These are phyloP conservation scores for Carex myosuroides DNA, from an alignment of 176 grass and related monocot genomes.

Conservation along the genomic window DNA sequence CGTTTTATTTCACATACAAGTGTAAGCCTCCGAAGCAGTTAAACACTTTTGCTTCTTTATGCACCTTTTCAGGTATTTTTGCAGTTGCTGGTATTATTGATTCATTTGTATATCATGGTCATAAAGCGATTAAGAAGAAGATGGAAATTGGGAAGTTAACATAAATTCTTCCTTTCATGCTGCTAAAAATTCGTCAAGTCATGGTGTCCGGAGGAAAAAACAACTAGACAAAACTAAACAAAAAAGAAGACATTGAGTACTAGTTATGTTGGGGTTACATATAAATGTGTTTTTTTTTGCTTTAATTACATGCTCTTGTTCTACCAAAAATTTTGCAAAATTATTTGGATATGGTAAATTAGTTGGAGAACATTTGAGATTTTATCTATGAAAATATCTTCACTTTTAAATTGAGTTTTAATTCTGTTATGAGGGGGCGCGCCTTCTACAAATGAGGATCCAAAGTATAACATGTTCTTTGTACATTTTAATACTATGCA, in stretches of 20 bases:
- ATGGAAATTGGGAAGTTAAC: slow-evolving; percentile 84
- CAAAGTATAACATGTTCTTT: not conserved
- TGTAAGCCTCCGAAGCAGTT: not conserved
- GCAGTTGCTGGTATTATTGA: slow-evolving; percentile 87
- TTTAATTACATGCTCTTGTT: not conserved
- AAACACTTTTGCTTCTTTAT: not conserved
- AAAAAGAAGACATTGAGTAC: not conserved
- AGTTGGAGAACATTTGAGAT: not conserved
- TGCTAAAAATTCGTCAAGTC: not conserved
- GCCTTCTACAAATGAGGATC: not conserved
- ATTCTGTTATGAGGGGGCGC: not conserved
- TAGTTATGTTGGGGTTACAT: not conserved
- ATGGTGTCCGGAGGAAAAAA: not conserved
- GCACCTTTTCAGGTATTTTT: slow-evolving; percentile 55
- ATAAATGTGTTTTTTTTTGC: not conserved
- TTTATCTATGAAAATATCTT: not conserved
- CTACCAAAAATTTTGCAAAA: not conserved
- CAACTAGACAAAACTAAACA: not conserved
- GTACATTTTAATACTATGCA: not conserved
- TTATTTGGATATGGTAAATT: not conserved
- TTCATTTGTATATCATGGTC: slow-evolving; percentile 91
- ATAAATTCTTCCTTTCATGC: not conserved
- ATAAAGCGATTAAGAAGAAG: slow-evolving; percentile 92
- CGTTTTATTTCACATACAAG: not conserved
- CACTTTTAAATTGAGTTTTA: not conserved